phyloP scores from a whole-genome alignment of 495 filamentous ascomycete genomes.

The Mycothermus thermophilus region DNA sequence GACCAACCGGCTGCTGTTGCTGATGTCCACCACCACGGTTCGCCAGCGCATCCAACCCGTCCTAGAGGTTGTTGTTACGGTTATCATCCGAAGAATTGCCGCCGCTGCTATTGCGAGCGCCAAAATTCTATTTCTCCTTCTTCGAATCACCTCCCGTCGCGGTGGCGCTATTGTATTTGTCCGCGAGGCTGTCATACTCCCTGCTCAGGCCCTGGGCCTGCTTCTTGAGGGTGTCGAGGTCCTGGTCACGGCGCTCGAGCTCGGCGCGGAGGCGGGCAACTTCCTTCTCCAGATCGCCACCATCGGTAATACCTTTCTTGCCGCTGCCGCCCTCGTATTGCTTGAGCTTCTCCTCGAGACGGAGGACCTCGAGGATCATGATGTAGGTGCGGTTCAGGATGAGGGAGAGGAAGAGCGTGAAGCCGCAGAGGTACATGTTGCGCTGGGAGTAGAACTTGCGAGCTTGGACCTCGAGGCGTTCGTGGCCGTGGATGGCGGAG shows the following conservation, averaged over 20 bases:
- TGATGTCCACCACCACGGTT: neutral
- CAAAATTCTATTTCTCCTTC: slow-evolving; percentile 54
- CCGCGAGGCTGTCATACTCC: slow-evolving; percentile 74
- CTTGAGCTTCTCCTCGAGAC: slow-evolving; percentile 87
- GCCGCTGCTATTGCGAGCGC: too few relatives aligned
- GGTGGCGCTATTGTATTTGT: slow-evolving; percentile 54
- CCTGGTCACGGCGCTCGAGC: slow-evolving; percentile 54
- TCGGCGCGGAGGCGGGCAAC: slow-evolving; percentile 51
- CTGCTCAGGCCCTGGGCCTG: slow-evolving; percentile 59
- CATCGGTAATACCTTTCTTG: slow-evolving; percentile 25
- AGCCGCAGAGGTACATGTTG: slow-evolving; percentile 99
- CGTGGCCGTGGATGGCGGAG: slow-evolving; percentile 65
- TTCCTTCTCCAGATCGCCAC: slow-evolving; percentile 9
- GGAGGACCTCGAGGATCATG: slow-evolving; percentile 89
- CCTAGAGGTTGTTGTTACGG: too few relatives aligned
- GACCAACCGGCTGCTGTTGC: neutral
- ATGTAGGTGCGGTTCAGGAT: slow-evolving; percentile 98
- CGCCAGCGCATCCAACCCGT: slow-evolving; percentile 2
- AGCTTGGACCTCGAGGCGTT: slow-evolving; percentile 94
- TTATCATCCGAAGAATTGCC: too few relatives aligned
- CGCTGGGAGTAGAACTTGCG: slow-evolving; percentile 99
- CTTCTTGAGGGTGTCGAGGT: slow-evolving; percentile 73
- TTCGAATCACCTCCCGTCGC: slow-evolving; percentile 42
- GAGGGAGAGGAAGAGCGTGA: slow-evolving; percentile 94
- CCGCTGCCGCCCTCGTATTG: slow-evolving; percentile 64